Evolutionary conservation across 129 eudicot genomes (phyloP).

Genomic region (Helianthus annuus): HanXRQr2.0-SUNRISE NC_035440.2:10268619-10269118

Average conservation of each 20-base stretch:
- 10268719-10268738: slow-evolving; percentile 8
- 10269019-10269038: slow-evolving; percentile 1
- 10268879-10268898: slow-evolving; percentile 22
- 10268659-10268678: slow-evolving; percentile 8
- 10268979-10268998: slow-evolving; percentile 50
- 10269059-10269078: slow-evolving; percentile 60
- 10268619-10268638: slow-evolving; percentile 27
- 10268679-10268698: background rate
- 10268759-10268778: slow-evolving; percentile 66
- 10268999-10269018: slow-evolving; percentile 20
- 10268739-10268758: slow-evolving; percentile 58
- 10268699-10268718: slow-evolving; percentile 5
- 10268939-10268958: slow-evolving; percentile 62
- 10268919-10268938: slow-evolving; percentile 63
- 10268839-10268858: slow-evolving; percentile 48
- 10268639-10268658: slow-evolving; percentile 27
- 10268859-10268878: slow-evolving; percentile 42
- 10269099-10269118: slow-evolving; percentile 81
- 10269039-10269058: slow-evolving; percentile 64
- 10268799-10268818: slow-evolving; percentile 41
- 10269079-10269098: slow-evolving; percentile 60
- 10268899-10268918: slow-evolving; percentile 10
- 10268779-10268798: slow-evolving; percentile 62
- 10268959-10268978: slow-evolving; percentile 62
- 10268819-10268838: slow-evolving; percentile 57